These are phyloP conservation scores for Cyclostephanos invisitatus DNA, from an alignment of 108 stramenopile species.

Conservation along the genomic window DNA sequence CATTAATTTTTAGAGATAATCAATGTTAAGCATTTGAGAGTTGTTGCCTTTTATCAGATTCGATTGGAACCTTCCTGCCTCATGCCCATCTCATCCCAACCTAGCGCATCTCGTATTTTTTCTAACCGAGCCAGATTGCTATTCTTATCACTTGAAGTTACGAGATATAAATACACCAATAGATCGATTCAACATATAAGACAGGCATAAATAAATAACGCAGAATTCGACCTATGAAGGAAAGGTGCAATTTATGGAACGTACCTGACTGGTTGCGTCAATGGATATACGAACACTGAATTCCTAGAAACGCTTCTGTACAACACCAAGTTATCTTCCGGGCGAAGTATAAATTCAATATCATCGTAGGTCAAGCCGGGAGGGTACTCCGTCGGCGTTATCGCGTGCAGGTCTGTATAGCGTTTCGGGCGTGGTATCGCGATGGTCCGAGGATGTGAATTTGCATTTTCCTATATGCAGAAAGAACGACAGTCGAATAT, in stretches of 20 bases:
- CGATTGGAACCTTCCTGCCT: constrained; percentile 61
- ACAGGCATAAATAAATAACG: background rate
- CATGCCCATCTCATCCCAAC: constrained; percentile 77
- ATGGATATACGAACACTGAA: constrained; percentile 89
- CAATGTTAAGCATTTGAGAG: background rate
- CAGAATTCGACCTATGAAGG: background rate
- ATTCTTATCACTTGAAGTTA: constrained; percentile 63
- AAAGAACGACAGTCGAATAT: background rate
- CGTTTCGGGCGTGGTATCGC: background rate
- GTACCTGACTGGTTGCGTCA: constrained; percentile 84
- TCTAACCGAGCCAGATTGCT: constrained; percentile 81
- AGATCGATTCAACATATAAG: background rate
- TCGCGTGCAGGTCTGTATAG: constrained; percentile 68
- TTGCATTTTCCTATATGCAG: background rate
- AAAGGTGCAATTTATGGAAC: background rate
- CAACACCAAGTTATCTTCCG: constrained; percentile 85
- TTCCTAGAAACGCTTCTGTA: constrained; percentile 83
- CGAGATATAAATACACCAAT: background rate
- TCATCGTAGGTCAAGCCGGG: constrained; percentile 79
- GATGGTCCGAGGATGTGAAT: background rate
- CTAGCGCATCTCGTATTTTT: constrained; percentile 72
- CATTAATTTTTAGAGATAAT: background rate
- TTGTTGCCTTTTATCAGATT: constrained; percentile 28
- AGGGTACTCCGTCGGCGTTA: constrained; percentile 67
- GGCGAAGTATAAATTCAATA: constrained; percentile 86